Percentiles rank a stretch among this genome's conserved stretches.
Conservation (phyloP, 192 early-diverging fungal species). For the Coemansia asiatica region DNA sequence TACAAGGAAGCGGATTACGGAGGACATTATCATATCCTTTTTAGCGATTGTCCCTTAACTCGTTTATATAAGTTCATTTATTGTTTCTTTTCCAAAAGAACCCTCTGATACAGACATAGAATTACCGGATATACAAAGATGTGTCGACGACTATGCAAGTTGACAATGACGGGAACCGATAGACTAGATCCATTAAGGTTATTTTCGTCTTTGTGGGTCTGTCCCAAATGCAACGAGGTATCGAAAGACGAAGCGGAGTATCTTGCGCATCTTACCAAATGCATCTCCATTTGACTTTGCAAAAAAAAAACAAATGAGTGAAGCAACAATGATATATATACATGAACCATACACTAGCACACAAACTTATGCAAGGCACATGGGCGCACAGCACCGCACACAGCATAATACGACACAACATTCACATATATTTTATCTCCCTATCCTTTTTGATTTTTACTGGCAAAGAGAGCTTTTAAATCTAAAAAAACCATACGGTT, state of each 20-base stretch:
- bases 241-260: slow-evolving; percentile 44
- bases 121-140: neutral
- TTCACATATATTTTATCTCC: no score
- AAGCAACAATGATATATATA: neutral
- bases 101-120: neutral
- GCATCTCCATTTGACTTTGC: slow-evolving; percentile 11
- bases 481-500: no score
- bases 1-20: neutral
- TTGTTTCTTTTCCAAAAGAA: neutral
- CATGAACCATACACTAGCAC: no score
- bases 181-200: neutral
- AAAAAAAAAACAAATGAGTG: neutral
- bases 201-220: slow-evolving; percentile 24
- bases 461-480: no score
- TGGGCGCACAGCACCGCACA: no score
- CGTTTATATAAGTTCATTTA: neutral
- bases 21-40: neutral
- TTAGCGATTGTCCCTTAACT: neutral
- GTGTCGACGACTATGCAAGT: neutral
- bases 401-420: no score
- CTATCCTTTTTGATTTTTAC: no score
- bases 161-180: neutral
- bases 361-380: no score
- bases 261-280: slow-evolving; percentile 37
- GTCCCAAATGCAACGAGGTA: slow-evolving; percentile 32